Evolutionary conservation across 129 eudicot genomes (phyloP).

Genomic region (Ambrosia artemisiifolia): DNA sequence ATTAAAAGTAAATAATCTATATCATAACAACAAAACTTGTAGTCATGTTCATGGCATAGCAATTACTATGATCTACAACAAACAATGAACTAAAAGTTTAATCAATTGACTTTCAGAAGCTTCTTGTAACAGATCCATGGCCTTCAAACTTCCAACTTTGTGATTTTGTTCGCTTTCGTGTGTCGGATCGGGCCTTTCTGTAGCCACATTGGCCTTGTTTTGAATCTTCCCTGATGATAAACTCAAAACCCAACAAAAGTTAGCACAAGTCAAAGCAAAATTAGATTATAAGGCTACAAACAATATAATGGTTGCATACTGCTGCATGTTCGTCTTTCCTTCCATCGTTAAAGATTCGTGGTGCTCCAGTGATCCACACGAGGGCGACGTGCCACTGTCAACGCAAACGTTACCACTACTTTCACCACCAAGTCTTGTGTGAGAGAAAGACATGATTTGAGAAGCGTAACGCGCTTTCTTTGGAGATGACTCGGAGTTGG

Average conservation of each 20-base stretch:
- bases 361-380: slow-evolving; percentile 17
- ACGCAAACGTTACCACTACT: slow-evolving; percentile 34
- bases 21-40: neutral
- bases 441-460: slow-evolving; percentile 35
- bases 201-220: slow-evolving; percentile 38
- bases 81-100: neutral
- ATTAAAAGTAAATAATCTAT: slow-evolving; percentile 1
- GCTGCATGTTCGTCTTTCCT: slow-evolving; percentile 37
- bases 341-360: slow-evolving; percentile 7
- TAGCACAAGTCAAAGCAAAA: slow-evolving; percentile 5
- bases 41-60: slow-evolving; percentile 2
- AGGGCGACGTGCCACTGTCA: slow-evolving; percentile 35
- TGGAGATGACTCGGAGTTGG: slow-evolving; percentile 23
- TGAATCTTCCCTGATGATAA: slow-evolving; percentile 34
- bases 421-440: slow-evolving; percentile 37
- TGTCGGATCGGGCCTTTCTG: slow-evolving; percentile 42
- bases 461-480: slow-evolving; percentile 22
- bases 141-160: slow-evolving; percentile 35
- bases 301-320: slow-evolving; percentile 31
- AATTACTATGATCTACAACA: slow-evolving; percentile 30
- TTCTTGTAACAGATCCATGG: slow-evolving; percentile 33
- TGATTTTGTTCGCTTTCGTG: slow-evolving; percentile 36
- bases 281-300: neutral
- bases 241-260: slow-evolving; percentile 1
- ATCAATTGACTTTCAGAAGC: slow-evolving; percentile 31